Base-by-base conservation (phyloP, 257 asterid species). In the Scutellaria galericulata region DNA sequence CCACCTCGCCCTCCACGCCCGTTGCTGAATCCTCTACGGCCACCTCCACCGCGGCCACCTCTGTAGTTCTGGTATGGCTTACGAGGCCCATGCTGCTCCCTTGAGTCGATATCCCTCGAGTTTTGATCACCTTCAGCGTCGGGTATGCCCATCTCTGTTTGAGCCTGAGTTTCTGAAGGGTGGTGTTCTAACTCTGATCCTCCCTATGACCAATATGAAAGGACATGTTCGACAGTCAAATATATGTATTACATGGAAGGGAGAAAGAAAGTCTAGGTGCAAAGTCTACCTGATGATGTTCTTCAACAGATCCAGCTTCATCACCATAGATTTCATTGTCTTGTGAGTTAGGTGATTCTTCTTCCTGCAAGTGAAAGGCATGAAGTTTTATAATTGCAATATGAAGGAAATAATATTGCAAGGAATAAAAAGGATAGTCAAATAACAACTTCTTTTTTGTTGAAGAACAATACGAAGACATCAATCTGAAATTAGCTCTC, bases 1-100 rank as follows among this genome's bases (percentile, higher is more conserved):
- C 18, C 62, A 10, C 86, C 89, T 18, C 93, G 79, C 6, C 95
- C 89, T 27, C 96, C 92, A 73, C 90, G 89, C 5, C 95, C 91
- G 52, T 82, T 87, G 22, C 78, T 18, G 64, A 82, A 74, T 47
- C 89, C 92, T 69, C 93, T 78, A 2, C 92, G 84, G 64, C 83
- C 86, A 7, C 71, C 39, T 7, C 84, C 82, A 0, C 81, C 83
- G 15, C 88, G 89, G 4, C 87, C 88, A 44, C 90, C 87, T 83
- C 90, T 78, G 50, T 86, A 77, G 66, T 82, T 83, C 64, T 84
- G 90, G 68, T 81, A 74, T 5, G 89, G 12, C 54, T 78, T 81
- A 18, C 83, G 82, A n/a, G 89, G 62, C 8, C 60, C 78, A 40
- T 81, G 53, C 57, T 82, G 93, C 67, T 84, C 93, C 68, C 68